A percentile compares a stretch with the other conserved stretches of the same genome.
These are phyloP conservation scores for Naganishia sp. DNA, from an alignment of 1,284 basidiomycete species.

Conservation along the genomic window DNA sequence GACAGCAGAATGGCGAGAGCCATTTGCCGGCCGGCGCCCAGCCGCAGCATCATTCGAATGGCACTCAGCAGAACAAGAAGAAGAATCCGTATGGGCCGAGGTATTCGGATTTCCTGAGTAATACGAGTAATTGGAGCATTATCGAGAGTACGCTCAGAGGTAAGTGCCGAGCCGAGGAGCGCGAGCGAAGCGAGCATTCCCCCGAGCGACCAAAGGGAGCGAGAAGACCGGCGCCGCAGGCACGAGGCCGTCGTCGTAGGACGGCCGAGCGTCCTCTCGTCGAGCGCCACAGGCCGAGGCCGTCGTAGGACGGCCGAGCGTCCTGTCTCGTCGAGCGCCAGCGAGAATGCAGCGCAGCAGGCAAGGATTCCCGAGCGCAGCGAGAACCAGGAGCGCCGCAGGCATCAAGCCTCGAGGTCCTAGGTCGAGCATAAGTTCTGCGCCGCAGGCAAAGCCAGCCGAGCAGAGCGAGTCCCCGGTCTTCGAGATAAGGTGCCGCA, in stretches of 20 bases:
- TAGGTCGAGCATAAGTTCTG: too few relatives aligned
- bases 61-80: conserved; percentile 52
- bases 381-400: too few relatives aligned
- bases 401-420: too few relatives aligned
- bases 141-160: conserved; percentile 96
- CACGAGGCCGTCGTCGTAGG: too few relatives aligned
- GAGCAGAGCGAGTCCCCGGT: too few relatives aligned
- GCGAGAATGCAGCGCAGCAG: too few relatives aligned
- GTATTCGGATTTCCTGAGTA: conserved; percentile 87
- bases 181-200: not conserved
- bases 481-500: not conserved
- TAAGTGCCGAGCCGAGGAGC: conserved; percentile 49
- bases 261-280: not conserved
- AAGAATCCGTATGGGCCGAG: conserved; percentile 82
- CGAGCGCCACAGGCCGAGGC: not conserved
- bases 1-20: conserved; percentile 37
- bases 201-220: not conserved
- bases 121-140: conserved; percentile 91
- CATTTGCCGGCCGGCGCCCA: conserved; percentile 44
- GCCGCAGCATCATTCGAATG: conserved; percentile 47
- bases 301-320: not conserved
- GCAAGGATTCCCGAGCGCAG: too few relatives aligned
- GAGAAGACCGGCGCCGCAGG: not conserved
- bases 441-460: too few relatives aligned
- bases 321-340: too few relatives aligned